Base-by-base conservation (phyloP, 2,329 filamentous ascomycete species). In the Hymenoscyphus albidus region DNA sequence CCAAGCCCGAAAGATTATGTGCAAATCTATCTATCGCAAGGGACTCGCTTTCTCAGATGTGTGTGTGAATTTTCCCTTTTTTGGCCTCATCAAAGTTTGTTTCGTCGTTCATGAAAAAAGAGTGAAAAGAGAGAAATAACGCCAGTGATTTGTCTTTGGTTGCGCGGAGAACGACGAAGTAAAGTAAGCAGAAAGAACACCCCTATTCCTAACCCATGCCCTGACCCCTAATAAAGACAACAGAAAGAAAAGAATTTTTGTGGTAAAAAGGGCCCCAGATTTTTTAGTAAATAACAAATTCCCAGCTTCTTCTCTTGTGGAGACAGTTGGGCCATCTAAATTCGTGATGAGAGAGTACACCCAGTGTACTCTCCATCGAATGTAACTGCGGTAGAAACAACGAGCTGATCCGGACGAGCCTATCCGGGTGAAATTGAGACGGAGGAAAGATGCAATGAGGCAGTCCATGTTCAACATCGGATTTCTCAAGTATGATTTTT, bases 71-170 rank as follows among this genome's bases (percentile, higher is more conserved):
- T 40, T 67, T 61, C 58, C 69, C 66, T 64, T 68, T 57, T 68
- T 55, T 31, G 62, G 68, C 68, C 65, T 68, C 42, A 66, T 42
- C 13, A 38, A 62, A 58, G 48, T 44, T 38, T 40, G 42, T 39
- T 64, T 56, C 64, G 54, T 66, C 62, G 66, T 68, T 65, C 67
- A 63, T 65, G 59, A 57, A 44, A 63, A 61, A 59, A n/a, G 58
- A 38, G 60, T 54, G 55, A 64, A 63, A 54, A 61, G 60, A 62
- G 58, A 48, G 31, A 63, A 65, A 65, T 42, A 48, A 59, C 62
- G 44, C 18, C 16, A 40, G 27, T 16, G 22, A 13, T 57, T 31
- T 32, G 54, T 57, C 32, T 57, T 18, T 51, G 44, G 44, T 12
- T 22, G 18, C 18, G 44, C 18, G 44, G 9, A 22, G 7, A 12